Evolutionary conservation across 1,284 basidiomycete species (phyloP), one percentile per base, ranked within the genome.

Genomic region (Tylopilus orsonianus): DNA sequence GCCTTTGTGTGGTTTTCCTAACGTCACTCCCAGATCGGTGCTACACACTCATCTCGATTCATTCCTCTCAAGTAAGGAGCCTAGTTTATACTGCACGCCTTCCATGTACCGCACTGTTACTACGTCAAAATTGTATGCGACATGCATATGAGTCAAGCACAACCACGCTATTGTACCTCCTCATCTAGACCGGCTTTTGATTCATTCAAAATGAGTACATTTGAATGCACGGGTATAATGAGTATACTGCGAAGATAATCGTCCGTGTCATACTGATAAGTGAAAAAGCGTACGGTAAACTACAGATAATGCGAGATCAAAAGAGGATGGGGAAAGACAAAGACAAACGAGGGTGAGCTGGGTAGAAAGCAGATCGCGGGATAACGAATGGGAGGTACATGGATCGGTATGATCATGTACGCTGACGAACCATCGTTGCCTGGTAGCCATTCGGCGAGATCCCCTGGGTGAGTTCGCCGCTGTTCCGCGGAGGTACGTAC

Each of bases 31-130:
- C 50, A 85, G 83, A 92, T 94, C 69, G 95, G 95, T 86, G 93
- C 93, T 57, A 95, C 88, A 59, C 90, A 92, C 78, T 79, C 67
- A 55, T 73, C 71, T 55, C 72, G 74, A 53, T 81, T 80, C 72
- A 78, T 82, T 60, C 78, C 76, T 61, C 75, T 80, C 66, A 81
- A 80, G 71, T 81, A 80, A n/a, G 72, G 19, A 35, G 13, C 24
- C 14, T 29, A 29, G 30, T 41, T 38, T 34, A 46, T 43, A 38
- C 36, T 20, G 35, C 50, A 43, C 48, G 38, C 52, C 44, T 33
- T 29, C 49, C 44, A 41, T 58, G 58, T 56, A 62, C 46, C 37
- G 34, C 55, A 48, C 50, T n/a, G n/a, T 50, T 48, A 32, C 42
- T 46, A 48, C 50, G 13, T 41, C 50, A 64, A 68, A 65, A 61